Percentiles rank a stretch among this genome's conserved stretches.
Conservation (phyloP, 768 basidiomycete species). For the Suillus occidentalis region DNA sequence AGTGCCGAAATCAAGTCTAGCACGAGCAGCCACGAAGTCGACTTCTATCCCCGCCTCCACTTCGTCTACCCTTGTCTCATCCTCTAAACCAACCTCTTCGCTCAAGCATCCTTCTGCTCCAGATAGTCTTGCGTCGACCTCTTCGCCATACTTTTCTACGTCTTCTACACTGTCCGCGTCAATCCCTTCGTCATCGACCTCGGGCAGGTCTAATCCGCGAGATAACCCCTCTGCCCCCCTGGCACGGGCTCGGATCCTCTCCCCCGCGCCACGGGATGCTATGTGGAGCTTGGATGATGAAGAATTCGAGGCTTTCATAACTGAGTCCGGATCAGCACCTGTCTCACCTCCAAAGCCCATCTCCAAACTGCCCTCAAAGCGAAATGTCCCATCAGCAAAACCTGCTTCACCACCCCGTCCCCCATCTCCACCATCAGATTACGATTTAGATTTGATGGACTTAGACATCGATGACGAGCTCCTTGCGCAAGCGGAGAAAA, state of each 20-base stretch:
- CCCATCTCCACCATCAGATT: slow-evolving; percentile 27
- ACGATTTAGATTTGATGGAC: slow-evolving; percentile 36
- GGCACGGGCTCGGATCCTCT: slow-evolving; percentile 23
- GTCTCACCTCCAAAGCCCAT: slow-evolving; percentile 4
- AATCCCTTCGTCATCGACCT: slow-evolving; percentile 27
- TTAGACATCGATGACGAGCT: slow-evolving; percentile 40
- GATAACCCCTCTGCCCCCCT: slow-evolving; percentile 33
- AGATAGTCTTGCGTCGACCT: not conserved
- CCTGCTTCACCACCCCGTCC: slow-evolving; percentile 9
- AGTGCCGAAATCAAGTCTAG: not conserved
- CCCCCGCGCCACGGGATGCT: slow-evolving; percentile 19
- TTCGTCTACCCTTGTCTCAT: slow-evolving; percentile 18
- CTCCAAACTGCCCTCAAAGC: slow-evolving; percentile 10
- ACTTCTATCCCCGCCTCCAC: slow-evolving; percentile 13
- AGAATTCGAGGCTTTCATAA: slow-evolving; percentile 7
- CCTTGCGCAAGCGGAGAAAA: slow-evolving; percentile 36
- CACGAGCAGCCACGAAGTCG: slow-evolving; percentile 3
- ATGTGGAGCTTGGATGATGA: slow-evolving; percentile 34
- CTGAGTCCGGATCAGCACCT: slow-evolving; percentile 16
- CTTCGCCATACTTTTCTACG: slow-evolving; percentile 24
- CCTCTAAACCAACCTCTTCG: slow-evolving; percentile 11
- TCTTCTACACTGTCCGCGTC: slow-evolving; percentile 5
- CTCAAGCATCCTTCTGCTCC: slow-evolving; percentile 8
- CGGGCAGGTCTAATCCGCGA: not conserved
- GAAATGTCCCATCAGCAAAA: slow-evolving; percentile 2